Percentiles rank a stretch among this genome's conserved stretches.
These are phyloP conservation scores for Botrytis fragariae DNA, from an alignment of 2,329 filamentous ascomycete species.

Conservation along the genomic window DNA sequence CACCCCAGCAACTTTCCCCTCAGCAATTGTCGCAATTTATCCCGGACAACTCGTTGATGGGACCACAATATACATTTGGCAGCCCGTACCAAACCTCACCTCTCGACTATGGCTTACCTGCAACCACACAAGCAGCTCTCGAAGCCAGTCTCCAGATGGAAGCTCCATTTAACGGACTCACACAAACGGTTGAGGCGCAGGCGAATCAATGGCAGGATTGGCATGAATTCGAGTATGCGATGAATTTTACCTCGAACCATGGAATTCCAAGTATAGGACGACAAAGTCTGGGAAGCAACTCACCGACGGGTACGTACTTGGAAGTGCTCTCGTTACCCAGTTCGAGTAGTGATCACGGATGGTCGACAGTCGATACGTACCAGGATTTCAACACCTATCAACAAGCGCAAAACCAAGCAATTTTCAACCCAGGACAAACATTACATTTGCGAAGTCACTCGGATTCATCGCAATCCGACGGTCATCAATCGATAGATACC, in stretches of 20 bases:
- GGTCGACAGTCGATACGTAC: constrained; percentile 76
- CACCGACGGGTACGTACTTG: constrained; percentile 75
- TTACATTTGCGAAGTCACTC: constrained; percentile 85
- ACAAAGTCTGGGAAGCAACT: constrained; percentile 57
- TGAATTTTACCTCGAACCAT: constrained; percentile 49
- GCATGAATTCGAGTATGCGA: constrained; percentile 74
- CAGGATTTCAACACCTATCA: constrained; percentile 68
- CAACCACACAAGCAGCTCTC: constrained; percentile 60
- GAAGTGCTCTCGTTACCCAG: constrained; percentile 80
- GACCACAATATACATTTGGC: constrained; percentile 36
- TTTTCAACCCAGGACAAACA: constrained; percentile 90
- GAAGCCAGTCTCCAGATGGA: constrained; percentile 60
- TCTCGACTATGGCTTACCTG: constrained; percentile 34
- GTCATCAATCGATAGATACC: constrained; percentile 52
- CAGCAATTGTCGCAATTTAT: constrained; percentile 39
- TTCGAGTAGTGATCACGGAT: constrained; percentile 82
- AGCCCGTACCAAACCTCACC: constrained; percentile 37
- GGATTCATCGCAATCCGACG: constrained; percentile 76
- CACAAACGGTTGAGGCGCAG: constrained; percentile 56
- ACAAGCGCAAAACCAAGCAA: constrained; percentile 57
- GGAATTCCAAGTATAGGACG: constrained; percentile 48
- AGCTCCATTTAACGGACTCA: constrained; percentile 58
- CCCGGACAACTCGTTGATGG: constrained; percentile 38
- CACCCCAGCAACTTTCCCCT: constrained; percentile 34
- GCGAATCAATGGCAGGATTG: constrained; percentile 68